Evolutionary conservation across 495 filamentous ascomycete genomes (phyloP).

Genomic region (Chaetomium fimeti): DNA sequence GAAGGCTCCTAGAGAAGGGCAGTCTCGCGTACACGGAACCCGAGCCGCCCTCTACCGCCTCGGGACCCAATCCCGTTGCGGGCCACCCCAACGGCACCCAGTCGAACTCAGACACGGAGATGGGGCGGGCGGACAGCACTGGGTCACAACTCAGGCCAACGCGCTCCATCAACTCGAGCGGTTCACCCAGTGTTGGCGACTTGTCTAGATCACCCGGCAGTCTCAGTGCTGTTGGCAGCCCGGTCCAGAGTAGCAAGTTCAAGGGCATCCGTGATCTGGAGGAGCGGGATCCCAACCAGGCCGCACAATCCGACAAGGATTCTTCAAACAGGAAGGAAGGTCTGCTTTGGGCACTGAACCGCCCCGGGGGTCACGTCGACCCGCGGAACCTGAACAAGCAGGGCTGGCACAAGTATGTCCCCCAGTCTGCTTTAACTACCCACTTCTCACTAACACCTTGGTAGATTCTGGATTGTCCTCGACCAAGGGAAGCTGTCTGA

Average conservation of each 20-base stretch:
- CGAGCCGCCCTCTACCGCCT: constrained; percentile 44
- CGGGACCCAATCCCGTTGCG: constrained; percentile 25
- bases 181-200: constrained; percentile 32
- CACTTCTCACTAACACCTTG: constrained; percentile 14
- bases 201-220: constrained; percentile 48
- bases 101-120: constrained; percentile 58
- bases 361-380: constrained; percentile 91
- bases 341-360: constrained; percentile 87
- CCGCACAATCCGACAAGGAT: constrained; percentile 49
- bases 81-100: constrained; percentile 43
- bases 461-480: constrained; percentile 95
- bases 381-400: constrained; percentile 93
- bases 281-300: constrained; percentile 63
- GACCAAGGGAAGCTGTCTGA: constrained; percentile 95
- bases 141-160: constrained; percentile 60
- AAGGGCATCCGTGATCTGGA: constrained; percentile 87
- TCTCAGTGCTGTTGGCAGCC: constrained; percentile 44
- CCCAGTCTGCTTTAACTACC: neutral
- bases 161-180: constrained; percentile 34
- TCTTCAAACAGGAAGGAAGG: constrained; percentile 74
- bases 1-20: constrained; percentile 83
- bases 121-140: constrained; percentile 70
- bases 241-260: constrained; percentile 65
- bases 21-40: constrained; percentile 78
- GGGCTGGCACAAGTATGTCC: constrained; percentile 95